A percentile compares a stretch with the other conserved stretches of the same genome.
Conservation (phyloP, 139 green algal genomes). For the Microglena sp. region DNA sequence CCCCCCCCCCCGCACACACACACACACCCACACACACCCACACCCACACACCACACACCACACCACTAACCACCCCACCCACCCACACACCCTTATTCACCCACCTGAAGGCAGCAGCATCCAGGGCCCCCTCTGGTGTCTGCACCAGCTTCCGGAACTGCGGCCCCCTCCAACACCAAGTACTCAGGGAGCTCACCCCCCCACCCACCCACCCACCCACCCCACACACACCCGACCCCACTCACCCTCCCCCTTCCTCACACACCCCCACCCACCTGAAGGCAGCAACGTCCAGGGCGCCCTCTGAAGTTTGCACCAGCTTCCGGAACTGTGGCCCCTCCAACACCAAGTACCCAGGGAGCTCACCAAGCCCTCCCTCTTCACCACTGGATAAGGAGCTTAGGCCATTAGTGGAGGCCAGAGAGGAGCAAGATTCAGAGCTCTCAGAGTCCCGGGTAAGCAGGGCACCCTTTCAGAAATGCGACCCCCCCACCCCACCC, state of each 20-base stretch:
- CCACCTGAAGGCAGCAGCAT: constrained; percentile 51
- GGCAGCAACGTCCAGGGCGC: constrained; percentile 37
- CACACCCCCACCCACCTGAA: constrained; percentile 26
- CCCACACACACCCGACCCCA: too few relatives aligned
- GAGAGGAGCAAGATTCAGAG: constrained; percentile 45
- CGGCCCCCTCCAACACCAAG: constrained; percentile 44
- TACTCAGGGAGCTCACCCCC: background rate
- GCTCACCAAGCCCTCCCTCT: too few relatives aligned
- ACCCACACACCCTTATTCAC: too few relatives aligned
- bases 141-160: constrained; percentile 50
- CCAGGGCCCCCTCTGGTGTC: constrained; percentile 41
- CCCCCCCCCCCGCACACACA: background rate
- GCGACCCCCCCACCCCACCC: background rate
- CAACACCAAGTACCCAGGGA: constrained; percentile 30
- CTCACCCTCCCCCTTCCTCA: too few relatives aligned
- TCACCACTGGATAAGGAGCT: too few relatives aligned
- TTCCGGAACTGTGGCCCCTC: constrained; percentile 52
- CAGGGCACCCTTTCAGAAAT: constrained; percentile 48
- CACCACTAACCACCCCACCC: too few relatives aligned
- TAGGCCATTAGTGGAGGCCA: too few relatives aligned
- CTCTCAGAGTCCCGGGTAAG: constrained; percentile 46
- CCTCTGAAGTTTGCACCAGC: constrained; percentile 45
- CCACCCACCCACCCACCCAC: background rate
- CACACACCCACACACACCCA: background rate
- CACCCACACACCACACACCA: constrained; percentile 2